These are phyloP conservation scores for Botryosphaeria agaves DNA, from an alignment of 2,329 filamentous ascomycete species.

Conservation along the genomic window DNA sequence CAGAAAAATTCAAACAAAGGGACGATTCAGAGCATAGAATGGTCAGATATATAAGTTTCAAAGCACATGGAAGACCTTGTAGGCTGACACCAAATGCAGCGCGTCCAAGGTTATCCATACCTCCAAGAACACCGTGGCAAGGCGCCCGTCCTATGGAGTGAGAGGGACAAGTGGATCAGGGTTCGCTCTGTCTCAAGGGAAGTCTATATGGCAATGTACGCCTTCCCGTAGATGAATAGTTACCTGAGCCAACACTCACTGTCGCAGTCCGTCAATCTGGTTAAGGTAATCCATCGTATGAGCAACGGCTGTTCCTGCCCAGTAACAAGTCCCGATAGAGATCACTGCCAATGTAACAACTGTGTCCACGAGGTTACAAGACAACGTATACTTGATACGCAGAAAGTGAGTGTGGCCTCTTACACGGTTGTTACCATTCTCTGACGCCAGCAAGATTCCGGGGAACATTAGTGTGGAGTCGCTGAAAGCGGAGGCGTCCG, in stretches of 20 bases:
- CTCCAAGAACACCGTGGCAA: too few relatives aligned
- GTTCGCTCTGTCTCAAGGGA: conserved; percentile 4
- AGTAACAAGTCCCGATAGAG: conserved; percentile 26
- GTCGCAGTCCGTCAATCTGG: background rate
- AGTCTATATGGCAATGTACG: too few relatives aligned
- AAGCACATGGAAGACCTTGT: too few relatives aligned
- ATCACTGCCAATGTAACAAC: conserved; percentile 51
- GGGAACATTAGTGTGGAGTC: conserved; percentile 11
- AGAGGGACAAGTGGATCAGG: background rate
- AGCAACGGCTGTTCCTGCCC: background rate
- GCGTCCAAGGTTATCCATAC: too few relatives aligned
- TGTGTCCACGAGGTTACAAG: conserved; percentile 55
- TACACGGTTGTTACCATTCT: background rate
- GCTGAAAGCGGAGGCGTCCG: conserved; percentile 1
- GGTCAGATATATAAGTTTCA: too few relatives aligned
- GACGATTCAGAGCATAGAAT: too few relatives aligned
- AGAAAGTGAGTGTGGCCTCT: conserved; percentile 30
- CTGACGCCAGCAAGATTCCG: conserved; percentile 9
- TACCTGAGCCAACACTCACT: too few relatives aligned
- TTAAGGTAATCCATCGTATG: background rate
- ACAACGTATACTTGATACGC: conserved; percentile 52
- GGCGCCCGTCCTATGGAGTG: background rate
- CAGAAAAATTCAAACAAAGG: too few relatives aligned
- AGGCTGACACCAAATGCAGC: too few relatives aligned
- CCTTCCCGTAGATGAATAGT: too few relatives aligned